Percentiles rank a stretch among this genome's conserved stretches.
These are phyloP conservation scores for Omphalotus olearius DNA, from an alignment of 1,284 basidiomycete genomes.

Conservation along the genomic window DNA sequence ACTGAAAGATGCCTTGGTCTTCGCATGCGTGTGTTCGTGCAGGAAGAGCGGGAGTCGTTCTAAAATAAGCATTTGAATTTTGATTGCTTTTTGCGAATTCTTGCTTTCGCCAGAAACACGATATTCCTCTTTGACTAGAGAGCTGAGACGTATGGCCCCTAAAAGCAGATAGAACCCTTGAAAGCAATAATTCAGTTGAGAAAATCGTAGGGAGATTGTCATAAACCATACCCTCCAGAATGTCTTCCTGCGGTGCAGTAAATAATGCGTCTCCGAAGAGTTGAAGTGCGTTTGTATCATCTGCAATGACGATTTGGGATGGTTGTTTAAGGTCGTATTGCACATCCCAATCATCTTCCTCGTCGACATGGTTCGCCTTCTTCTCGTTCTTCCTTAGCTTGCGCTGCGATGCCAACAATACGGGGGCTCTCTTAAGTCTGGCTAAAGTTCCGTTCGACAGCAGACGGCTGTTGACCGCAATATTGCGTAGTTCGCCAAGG, in stretches of 20 bases:
- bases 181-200: not conserved
- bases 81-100: slow-evolving; percentile 42
- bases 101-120: slow-evolving; percentile 52
- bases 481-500: slow-evolving; percentile 78
- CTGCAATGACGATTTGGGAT: slow-evolving; percentile 70
- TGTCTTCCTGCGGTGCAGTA: slow-evolving; percentile 87
- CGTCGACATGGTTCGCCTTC: slow-evolving; percentile 33
- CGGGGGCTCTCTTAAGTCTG: slow-evolving; percentile 67
- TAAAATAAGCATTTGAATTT: slow-evolving; percentile 64
- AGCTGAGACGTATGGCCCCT: slow-evolving; percentile 69
- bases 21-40: slow-evolving; percentile 79
- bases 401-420: slow-evolving; percentile 71
- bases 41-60: slow-evolving; percentile 91
- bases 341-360: slow-evolving; percentile 65
- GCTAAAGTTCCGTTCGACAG: slow-evolving; percentile 54
- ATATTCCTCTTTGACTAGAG: slow-evolving; percentile 75
- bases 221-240: slow-evolving; percentile 58
- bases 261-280: slow-evolving; percentile 77
- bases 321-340: slow-evolving; percentile 62
- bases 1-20: slow-evolving; percentile 63
- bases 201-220: not conserved
- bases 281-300: slow-evolving; percentile 74
- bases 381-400: slow-evolving; percentile 34
- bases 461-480: slow-evolving; percentile 71
- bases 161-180: slow-evolving; percentile 63